These are phyloP conservation scores for Pleomassaria siparia DNA, from an alignment of 2,329 filamentous ascomycete species.

Conservation along the genomic window DNA sequence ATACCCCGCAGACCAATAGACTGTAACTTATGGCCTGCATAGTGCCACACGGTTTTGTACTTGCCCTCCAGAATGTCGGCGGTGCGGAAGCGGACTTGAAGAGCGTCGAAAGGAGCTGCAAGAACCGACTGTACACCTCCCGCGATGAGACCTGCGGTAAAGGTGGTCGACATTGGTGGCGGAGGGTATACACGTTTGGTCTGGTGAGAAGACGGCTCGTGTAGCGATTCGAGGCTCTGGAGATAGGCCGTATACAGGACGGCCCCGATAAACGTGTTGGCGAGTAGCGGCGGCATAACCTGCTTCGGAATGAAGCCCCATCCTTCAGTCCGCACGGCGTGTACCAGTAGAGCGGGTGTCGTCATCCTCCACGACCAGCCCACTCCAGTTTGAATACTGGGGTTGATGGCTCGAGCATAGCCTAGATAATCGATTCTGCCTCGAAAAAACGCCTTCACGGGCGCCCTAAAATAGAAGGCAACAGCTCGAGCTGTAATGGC, in stretches of 20 bases:
- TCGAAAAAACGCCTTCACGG: conserved; percentile 89
- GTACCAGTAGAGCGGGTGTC: conserved; percentile 68
- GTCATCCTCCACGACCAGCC: conserved; percentile 65
- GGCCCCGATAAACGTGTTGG: conserved; percentile 73
- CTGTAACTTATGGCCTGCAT: conserved; percentile 65
- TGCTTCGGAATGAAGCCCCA: conserved; percentile 75
- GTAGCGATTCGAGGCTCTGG: conserved; percentile 65
- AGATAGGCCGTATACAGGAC: conserved; percentile 77
- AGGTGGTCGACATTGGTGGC: conserved; percentile 63
- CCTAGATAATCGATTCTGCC: conserved; percentile 81
- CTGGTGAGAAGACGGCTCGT: conserved; percentile 64
- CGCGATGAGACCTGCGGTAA: conserved; percentile 69
- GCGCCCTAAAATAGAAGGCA: conserved; percentile 88
- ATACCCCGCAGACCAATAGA: conserved; percentile 72
- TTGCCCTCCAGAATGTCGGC: conserved; percentile 60
- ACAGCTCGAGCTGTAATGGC: conserved; percentile 81
- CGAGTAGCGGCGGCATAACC: conserved; percentile 73
- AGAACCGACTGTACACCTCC: conserved; percentile 70
- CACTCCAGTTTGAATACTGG: conserved; percentile 50
- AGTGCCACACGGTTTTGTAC: conserved; percentile 71
- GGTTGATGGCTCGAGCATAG: conserved; percentile 65
- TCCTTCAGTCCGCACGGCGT: conserved; percentile 68
- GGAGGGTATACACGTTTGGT: conserved; percentile 70
- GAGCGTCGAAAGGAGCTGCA: conserved; percentile 73
- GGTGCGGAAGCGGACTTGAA: conserved; percentile 72